Evolutionary conservation across 257 asterid species (phyloP).

Genomic region (Nicotiana otophora): DNA sequence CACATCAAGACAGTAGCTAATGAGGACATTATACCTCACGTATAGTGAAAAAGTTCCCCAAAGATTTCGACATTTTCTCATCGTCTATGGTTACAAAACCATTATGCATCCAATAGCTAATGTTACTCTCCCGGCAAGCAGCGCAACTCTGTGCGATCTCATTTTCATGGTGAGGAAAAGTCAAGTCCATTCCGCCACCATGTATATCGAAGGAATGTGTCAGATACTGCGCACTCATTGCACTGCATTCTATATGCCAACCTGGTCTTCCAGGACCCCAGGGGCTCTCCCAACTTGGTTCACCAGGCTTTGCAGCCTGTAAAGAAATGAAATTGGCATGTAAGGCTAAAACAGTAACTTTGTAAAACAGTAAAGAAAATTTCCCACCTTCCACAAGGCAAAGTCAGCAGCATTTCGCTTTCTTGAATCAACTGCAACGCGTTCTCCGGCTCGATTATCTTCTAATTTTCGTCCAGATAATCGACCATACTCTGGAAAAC

Average conservation of each 20-base stretch:
- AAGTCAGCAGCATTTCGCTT: constrained; percentile 81
- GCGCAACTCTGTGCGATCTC: constrained; percentile 93
- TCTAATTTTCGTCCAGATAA: constrained; percentile 70
- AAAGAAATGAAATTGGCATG: constrained; percentile 3
- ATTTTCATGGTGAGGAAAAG: constrained; percentile 86
- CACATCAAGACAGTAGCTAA: neutral
- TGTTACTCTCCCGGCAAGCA: constrained; percentile 74
- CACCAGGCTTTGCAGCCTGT: constrained; percentile 88
- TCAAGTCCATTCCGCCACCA: constrained; percentile 96
- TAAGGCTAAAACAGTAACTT: neutral
- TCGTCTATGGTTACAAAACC: constrained; percentile 77
- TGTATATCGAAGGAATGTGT: constrained; percentile 76
- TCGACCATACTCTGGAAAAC: constrained; percentile 58
- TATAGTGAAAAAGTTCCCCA: constrained; percentile 78
- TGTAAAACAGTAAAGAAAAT: neutral
- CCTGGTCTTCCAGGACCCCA: constrained; percentile 99
- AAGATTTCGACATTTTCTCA: constrained; percentile 86
- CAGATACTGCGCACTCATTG: constrained; percentile 86
- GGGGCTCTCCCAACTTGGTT: constrained; percentile 87
- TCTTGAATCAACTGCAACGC: constrained; percentile 70
- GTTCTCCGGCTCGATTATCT: constrained; percentile 71
- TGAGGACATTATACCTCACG: constrained; percentile 51
- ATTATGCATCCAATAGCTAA: constrained; percentile 77
- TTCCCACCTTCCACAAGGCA: constrained; percentile 83
- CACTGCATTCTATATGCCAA: constrained; percentile 96